Evolutionary conservation across 257 asterid species (phyloP), one percentile per base, ranked within the genome.

Genomic region (Misopates orontium): DNA sequence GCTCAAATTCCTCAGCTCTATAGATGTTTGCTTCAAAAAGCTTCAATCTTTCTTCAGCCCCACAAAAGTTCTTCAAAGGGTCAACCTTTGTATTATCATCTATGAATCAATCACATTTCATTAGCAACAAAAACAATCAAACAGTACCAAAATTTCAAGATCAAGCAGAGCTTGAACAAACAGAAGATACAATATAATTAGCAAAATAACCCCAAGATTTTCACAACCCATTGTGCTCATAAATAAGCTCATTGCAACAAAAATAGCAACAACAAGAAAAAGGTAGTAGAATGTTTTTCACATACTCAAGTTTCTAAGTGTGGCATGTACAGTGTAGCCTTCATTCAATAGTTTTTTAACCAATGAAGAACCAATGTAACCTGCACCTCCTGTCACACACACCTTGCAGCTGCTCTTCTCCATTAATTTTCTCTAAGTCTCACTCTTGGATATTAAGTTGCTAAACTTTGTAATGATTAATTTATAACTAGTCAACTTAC

Each of bases 321-420:
- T 85, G 16, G 81, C 79, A 42, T 83, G 87, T 2, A 85, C 89
- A 0, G 62, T 61, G 17, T 76, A 80, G 14, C 89, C 89, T 56
- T n/a, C 68, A 1, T 59, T 70, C 48, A 85, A 59, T 18, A 82
- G 78, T 19, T 70, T 56, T 4, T 74, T 78, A 2, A 74, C 73
- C 0, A 85, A 75, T 4, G 68, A 77, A 68, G 81, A 82, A 64
- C 75, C 83, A 4, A 82, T 55, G 57, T 77, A 84, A 10, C 90
- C 78, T 2, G 82, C 64, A 21, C 74, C 83, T 24, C 85, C 85
- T 4, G 82, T 81, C 4, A 84, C 81, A 66, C 87, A 84, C 17
- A 79, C 87, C 64, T 52, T 77, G 36, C 17, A 50, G 11, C 14
- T 67, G 17, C 20, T n/a, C 31, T 67, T 44, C 62, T 57, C 67